Evolutionary conservation across 1,284 basidiomycete genomes (phyloP).

Genomic region (Retiboletus fuscus): DNA sequence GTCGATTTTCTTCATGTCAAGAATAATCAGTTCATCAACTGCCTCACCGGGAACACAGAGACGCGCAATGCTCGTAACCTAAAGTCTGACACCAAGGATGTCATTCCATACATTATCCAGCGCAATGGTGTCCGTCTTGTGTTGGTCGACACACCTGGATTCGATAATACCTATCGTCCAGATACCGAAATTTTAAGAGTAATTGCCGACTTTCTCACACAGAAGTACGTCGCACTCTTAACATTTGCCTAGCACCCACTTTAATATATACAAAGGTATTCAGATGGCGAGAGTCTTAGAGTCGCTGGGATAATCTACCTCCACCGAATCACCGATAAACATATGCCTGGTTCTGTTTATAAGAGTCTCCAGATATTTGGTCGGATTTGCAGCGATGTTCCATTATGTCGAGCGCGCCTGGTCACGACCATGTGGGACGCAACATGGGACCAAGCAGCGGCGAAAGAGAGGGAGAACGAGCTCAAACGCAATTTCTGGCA

Average conservation of each 20-base stretch:
- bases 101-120: too few species aligned
- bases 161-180: slow-evolving; percentile 41
- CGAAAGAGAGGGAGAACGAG: slow-evolving; percentile 38
- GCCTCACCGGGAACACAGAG: slow-evolving; percentile 20
- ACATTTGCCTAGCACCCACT: too few species aligned
- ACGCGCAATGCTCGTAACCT: slow-evolving; percentile 13
- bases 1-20: background rate
- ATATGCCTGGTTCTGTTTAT: slow-evolving; percentile 57
- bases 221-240: slow-evolving; percentile 31
- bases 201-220: slow-evolving; percentile 44
- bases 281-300: slow-evolving; percentile 18
- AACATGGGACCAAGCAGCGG: background rate
- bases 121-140: too few species aligned
- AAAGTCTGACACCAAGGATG: too few species aligned
- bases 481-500: slow-evolving; percentile 46
- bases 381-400: slow-evolving; percentile 29
- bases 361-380: slow-evolving; percentile 62
- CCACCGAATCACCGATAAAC: too few species aligned
- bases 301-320: too few species aligned
- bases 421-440: slow-evolving; percentile 54
- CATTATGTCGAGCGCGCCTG: slow-evolving; percentile 49
- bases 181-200: slow-evolving; percentile 43
- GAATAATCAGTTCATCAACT: slow-evolving; percentile 41
- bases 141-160: too few species aligned
- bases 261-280: slow-evolving; percentile 27